Conservation (phyloP, 1,284 basidiomycete species). For the Apiotrichum akiyoshidainum region DNA sequence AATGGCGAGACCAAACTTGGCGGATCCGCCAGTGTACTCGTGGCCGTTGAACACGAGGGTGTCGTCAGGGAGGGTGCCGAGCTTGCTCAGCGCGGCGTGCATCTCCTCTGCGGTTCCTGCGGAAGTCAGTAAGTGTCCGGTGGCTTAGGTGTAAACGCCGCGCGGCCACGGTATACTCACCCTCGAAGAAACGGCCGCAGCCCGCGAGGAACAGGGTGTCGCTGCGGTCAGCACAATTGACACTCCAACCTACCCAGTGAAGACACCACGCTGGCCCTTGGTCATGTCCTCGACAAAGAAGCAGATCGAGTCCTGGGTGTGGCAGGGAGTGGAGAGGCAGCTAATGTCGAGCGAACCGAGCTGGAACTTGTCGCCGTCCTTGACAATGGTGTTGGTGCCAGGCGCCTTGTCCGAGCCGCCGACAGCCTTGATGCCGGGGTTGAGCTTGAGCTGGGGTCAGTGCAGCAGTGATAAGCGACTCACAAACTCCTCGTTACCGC, state of each 20-base stretch:
- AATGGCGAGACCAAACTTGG: conserved; percentile 44
- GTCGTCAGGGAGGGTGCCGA: conserved; percentile 70
- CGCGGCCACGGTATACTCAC: conserved; percentile 15
- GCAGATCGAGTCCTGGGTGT: conserved; percentile 95
- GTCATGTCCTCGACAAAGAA: conserved; percentile 70
- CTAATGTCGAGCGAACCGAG: conserved; percentile 70
- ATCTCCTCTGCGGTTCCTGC: conserved; percentile 76
- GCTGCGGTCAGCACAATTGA: conserved; percentile 34
- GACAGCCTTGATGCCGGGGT: conserved; percentile 69
- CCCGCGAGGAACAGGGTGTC: conserved; percentile 94
- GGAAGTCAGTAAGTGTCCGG: no score
- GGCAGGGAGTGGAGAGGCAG: conserved; percentile 89
- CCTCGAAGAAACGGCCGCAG: conserved; percentile 94
- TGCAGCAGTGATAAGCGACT: conserved; percentile 3
- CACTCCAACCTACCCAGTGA: conserved; percentile 65
- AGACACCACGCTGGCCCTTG: conserved; percentile 67
- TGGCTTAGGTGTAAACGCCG: not conserved
- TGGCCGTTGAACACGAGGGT: conserved; percentile 89
- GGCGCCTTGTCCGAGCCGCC: conserved; percentile 74
- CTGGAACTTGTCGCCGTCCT: conserved; percentile 71
- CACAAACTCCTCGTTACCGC: conserved; percentile 68
- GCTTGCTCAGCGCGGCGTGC: conserved; percentile 71
- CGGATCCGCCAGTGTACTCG: conserved; percentile 76
- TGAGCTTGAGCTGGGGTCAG: conserved; percentile 29
- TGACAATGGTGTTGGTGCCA: conserved; percentile 68